Evolutionary conservation across 2,329 filamentous ascomycete genomes (phyloP).

Genomic region (Talaromyces sp.): DNA sequence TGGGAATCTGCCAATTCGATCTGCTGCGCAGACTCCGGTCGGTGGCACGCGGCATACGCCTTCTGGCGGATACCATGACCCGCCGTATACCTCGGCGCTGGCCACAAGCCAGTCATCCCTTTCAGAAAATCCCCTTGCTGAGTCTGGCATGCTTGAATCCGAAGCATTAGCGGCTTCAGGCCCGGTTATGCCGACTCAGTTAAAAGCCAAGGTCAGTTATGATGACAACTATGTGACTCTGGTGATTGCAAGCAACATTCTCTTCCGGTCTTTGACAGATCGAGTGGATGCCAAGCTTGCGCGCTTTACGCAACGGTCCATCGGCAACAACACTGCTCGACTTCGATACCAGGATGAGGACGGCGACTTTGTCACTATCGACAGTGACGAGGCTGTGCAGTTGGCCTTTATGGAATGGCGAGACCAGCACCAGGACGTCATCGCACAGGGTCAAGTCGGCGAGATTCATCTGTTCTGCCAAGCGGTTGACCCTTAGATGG

Average conservation of each 20-base stretch:
- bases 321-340: slow-evolving; percentile 75
- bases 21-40: slow-evolving; percentile 66
- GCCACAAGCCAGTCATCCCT: slow-evolving; percentile 9
- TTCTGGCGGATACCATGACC: slow-evolving; percentile 33
- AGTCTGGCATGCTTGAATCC: slow-evolving; percentile 7
- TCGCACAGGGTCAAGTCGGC: slow-evolving; percentile 64
- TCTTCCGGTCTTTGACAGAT: slow-evolving; percentile 87
- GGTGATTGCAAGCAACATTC: slow-evolving; percentile 94
- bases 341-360: slow-evolving; percentile 90
- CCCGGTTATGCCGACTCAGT: slow-evolving; percentile 60
- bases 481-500: slow-evolving; percentile 41
- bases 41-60: slow-evolving; percentile 45
- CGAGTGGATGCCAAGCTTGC: slow-evolving; percentile 93
- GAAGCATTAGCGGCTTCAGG: slow-evolving; percentile 22
- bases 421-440: slow-evolving; percentile 61
- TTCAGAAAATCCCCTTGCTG: slow-evolving; percentile 4
- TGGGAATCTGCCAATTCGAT: slow-evolving; percentile 60
- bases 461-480: slow-evolving; percentile 85
- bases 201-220: slow-evolving; percentile 94
- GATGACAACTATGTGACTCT: slow-evolving; percentile 88
- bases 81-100: slow-evolving; percentile 4
- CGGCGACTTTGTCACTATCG: slow-evolving; percentile 86
- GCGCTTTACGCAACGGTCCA: slow-evolving; percentile 76
- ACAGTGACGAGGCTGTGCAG: slow-evolving; percentile 93
- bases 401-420: slow-evolving; percentile 94